Evolutionary conservation across 2,329 filamentous ascomycete genomes (phyloP), one percentile per base, ranked within the genome.

Genomic region (Aspergillus ruber): DNA sequence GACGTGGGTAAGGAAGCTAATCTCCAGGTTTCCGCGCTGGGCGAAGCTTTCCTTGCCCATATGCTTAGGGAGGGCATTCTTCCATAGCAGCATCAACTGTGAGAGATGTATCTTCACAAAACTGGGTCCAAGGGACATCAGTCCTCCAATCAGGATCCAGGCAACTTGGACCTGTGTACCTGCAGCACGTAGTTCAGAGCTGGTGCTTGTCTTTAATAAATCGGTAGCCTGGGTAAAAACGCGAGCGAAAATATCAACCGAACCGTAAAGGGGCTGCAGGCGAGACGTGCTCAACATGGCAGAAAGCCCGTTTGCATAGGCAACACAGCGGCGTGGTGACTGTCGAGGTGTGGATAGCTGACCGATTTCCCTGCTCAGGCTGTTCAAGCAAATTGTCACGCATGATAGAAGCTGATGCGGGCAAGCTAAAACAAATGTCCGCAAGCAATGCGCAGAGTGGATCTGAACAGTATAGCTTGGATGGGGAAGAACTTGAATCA

Each of bases 71-170:
- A 98, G 77, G 0, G 93, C 91, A 67, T 97, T 98, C 69, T 95
- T 95, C 93, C 93, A 98, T 6, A 98, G 74, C 7, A 98, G 74
- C 47, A 98, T 82, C 18, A 98, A 77, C 63, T 98, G 93, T 2
- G 90, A 91, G 6, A 98, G 78, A 68, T 98, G 93, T 20, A 97
- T 97, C 71, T 98, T 98, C 68, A 97, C 91, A 66, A 98, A 98
- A 66, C 95, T 97, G 3, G 93, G 91, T 0, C 93, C 93, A 1
- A 98, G 78, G 0, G 90, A 90, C 91, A 97, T 97, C 46, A 98
- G 74, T 0, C 94, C 93, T 33, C 94, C 93, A 42, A 98, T 95
- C 48, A 98, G 74, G 42, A 95, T 94, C 91, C 93, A 98, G 4
- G 93, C 93, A 2, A 98, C 90, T 64, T 98, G 93, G 20, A 98